phyloP scores from a whole-genome alignment of 2,329 filamentous ascomycete species.

The Byssoonygena ceratinophila region DNA sequence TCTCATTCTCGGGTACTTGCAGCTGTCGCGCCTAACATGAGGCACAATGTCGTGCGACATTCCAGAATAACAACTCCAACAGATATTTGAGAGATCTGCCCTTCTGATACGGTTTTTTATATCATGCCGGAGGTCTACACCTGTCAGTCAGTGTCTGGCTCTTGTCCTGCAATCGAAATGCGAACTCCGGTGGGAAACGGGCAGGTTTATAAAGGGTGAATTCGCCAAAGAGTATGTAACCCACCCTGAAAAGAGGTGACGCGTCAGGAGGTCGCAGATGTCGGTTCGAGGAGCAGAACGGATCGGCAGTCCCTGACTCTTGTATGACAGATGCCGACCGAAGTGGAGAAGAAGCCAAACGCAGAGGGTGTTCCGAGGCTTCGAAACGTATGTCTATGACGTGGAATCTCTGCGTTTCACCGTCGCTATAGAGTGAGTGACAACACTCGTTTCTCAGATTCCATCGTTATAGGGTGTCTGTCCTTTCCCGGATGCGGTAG shows the following conservation, averaged over 20 bases:
- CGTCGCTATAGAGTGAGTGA: too few species aligned
- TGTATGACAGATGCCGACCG: neutral
- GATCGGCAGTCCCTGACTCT: neutral
- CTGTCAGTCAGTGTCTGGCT: too few species aligned
- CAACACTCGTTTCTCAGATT: neutral
- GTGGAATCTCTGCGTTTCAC: too few species aligned
- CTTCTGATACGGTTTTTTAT: too few species aligned
- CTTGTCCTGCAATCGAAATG: too few species aligned
- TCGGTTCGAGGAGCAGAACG: neutral
- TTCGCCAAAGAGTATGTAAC: neutral
- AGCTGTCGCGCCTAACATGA: neutral
- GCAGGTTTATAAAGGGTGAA: neutral
- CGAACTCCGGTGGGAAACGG: too few species aligned
- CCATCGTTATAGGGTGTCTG: neutral
- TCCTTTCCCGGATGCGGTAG: neutral
- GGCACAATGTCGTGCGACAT: neutral
- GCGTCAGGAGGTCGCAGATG: neutral
- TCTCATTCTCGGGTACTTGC: neutral
- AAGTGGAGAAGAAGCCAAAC: neutral
- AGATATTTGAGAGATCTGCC: too few species aligned
- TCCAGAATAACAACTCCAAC: neutral
- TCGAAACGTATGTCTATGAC: neutral
- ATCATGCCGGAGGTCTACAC: neutral
- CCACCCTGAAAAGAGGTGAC: neutral
- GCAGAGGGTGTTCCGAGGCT: neutral